Base-by-base conservation (phyloP, 2,329 filamentous ascomycete species). In the Grosmannia penicillata region DNA sequence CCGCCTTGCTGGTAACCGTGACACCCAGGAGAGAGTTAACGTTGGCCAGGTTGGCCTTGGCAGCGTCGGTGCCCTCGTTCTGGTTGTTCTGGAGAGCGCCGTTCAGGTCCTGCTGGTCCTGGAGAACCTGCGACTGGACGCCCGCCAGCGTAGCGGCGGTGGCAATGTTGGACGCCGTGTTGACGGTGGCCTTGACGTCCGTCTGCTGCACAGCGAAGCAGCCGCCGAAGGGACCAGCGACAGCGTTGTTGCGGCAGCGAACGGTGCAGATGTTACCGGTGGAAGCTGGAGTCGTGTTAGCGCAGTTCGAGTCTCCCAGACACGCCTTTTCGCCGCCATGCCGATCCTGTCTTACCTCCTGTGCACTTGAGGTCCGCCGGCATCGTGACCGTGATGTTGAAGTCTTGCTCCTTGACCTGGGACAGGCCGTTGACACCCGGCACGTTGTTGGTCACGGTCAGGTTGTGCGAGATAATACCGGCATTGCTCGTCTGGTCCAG, bases 241-340 rank as follows among this genome's bases (percentile, higher is more conserved):
- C 53, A 4, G 70, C 68, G 40, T 65, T 69, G 57, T 76, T 76
- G 17, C 69, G 61, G 59, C 72, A 75, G 26, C 72, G 65, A 17
- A 75, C 60, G 1, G 70, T 75, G 59, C 70, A 73, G 28, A 74
- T 49, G 39, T 72, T 67, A 31, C 74, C 73, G 2, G 70, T 71
- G 0, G 71, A 71, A 8, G 56, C 65, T 65, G 21, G 8, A 8
- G 10, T n/a, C n/a, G 9, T 15, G 19, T 34, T 17, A 26, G 27
- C 7, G 27, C n/a, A n/a, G n/a, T n/a, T n/a, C n/a, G n/a, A n/a
- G n/a, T n/a, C n/a, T n/a, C n/a, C n/a, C n/a, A n/a, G n/a, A n/a
- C n/a, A n/a, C n/a, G n/a, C n/a, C n/a, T n/a, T n/a, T n/a, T n/a
- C n/a, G n/a, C n/a, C n/a, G n/a, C n/a, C n/a, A n/a, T n/a, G n/a